Evolutionary conservation across 208 protist genomes (phyloP).

Genomic region (Tritrichomonas foetus): DNA sequence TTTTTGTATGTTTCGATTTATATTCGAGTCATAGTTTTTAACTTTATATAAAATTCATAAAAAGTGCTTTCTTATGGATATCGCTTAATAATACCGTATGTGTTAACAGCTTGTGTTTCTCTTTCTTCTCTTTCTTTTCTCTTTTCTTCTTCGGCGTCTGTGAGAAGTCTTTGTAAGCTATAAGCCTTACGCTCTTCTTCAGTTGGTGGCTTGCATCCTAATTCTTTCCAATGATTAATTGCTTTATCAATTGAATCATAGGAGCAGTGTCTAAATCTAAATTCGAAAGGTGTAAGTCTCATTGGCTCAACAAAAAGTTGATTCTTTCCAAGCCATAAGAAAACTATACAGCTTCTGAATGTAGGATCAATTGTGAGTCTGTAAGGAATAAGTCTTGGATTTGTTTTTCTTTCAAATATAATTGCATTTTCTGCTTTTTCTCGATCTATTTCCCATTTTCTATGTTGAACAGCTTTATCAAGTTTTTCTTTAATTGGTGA

Average conservation of each 20-base stretch:
- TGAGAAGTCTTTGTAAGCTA: neutral
- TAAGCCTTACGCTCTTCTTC: neutral
- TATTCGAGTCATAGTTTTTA: neutral
- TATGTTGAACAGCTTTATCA: neutral
- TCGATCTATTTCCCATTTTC: neutral
- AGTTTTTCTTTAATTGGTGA: neutral
- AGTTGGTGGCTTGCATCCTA: neutral
- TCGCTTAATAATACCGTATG: too few species aligned
- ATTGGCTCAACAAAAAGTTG: neutral
- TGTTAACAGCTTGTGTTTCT: too few species aligned
- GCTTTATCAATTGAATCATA: neutral
- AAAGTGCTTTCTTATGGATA: too few species aligned
- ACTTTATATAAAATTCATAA: too few species aligned
- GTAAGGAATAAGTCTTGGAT: neutral
- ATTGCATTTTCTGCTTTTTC: neutral
- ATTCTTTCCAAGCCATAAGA: neutral
- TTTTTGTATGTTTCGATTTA: neutral
- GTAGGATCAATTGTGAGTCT: neutral
- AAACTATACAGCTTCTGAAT: neutral
- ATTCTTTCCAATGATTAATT: neutral
- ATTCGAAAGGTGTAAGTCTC: neutral
- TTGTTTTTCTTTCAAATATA: neutral
- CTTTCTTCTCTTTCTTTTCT: neutral
- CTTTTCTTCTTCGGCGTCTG: neutral
- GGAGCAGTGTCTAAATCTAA: neutral